Conservation (phyloP, 768 basidiomycete genomes). For the Suillus tomentosus region DNA sequence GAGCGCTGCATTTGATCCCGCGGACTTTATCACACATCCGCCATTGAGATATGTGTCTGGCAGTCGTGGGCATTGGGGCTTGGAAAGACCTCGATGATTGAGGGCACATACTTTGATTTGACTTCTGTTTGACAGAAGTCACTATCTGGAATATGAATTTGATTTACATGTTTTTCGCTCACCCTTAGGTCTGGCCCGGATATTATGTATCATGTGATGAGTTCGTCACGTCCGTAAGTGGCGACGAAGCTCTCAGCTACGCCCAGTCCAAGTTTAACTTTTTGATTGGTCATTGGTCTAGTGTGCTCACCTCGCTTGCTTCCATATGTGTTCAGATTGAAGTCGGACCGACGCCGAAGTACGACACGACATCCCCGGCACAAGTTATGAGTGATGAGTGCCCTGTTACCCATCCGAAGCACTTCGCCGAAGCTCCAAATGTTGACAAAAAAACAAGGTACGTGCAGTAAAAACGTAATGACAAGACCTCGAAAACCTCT, state of each 20-base stretch:
- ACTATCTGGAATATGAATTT: neutral
- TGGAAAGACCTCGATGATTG: neutral
- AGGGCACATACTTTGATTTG: no score
- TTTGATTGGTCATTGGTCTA: neutral
- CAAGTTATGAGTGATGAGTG: neutral
- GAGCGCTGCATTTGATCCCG: neutral
- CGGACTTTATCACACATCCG: neutral
- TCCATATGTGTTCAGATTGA: neutral
- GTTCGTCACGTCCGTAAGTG: constrained; percentile 2
- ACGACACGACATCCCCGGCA: neutral
- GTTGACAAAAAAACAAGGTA: neutral
- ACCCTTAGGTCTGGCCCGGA: neutral
- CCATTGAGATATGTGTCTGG: neutral
- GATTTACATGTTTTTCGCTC: neutral
- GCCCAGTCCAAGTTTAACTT: neutral
- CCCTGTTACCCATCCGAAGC: neutral
- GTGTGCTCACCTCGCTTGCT: neutral
- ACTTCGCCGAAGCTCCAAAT: neutral
- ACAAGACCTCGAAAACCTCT: neutral
- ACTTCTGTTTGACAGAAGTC: neutral
- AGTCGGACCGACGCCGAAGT: neutral
- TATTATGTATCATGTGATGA: neutral
- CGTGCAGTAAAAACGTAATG: neutral
- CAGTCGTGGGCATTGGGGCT: neutral
- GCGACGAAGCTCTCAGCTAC: neutral